Base-by-base conservation (phyloP, 2,329 filamentous ascomycete genomes). In the Claviceps pazoutovae region DNA sequence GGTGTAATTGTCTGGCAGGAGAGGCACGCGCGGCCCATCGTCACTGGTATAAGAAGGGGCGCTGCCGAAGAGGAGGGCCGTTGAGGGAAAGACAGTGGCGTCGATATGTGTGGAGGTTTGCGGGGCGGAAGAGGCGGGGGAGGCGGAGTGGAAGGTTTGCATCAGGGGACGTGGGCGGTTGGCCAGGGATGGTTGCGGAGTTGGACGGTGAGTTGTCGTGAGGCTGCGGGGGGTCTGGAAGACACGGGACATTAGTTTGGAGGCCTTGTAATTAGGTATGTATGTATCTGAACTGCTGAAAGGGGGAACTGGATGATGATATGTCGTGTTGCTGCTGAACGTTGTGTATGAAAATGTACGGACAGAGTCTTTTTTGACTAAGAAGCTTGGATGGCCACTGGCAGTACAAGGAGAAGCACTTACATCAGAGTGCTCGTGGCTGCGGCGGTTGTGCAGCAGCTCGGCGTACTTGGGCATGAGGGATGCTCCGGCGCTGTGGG, bases 81-180 rank as follows among this genome's bases (percentile, higher is more conserved):
- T 63, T 53, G 68, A 63, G 26, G 79, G 79, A 52, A 83, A 70
- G 54, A 79, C 64, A 55, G 74, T 68, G 61, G 68, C 71, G 66
- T 82, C 76, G 53, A 80, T 71, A 53, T 72, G 67, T 46, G 60
- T 57, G 30, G 68, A 60, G 11, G 64, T 58, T 14, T 70, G 63
- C 3, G 71, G 66, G n/a, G 72, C 68, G 16, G 74, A 63, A 6
- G 73, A 64, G 17, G 74, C 71, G 21, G 74, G 63, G 5, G 73
- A 64, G n/a, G 73, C 71, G 21, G 73, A 72, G 59, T 70, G 69
- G 69, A 83, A 82, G 61, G 75, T 78, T 68, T 83, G 80, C 79
- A 83, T 83, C 52, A 83, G 67, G 42, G 78, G 79, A 60, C 75
- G 68, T 53, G 67, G 66, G 57, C 71, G 72, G 61, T 67, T 65